Conservation (phyloP, 169 alveolate species). For the Eimeria acervulina region DNA sequence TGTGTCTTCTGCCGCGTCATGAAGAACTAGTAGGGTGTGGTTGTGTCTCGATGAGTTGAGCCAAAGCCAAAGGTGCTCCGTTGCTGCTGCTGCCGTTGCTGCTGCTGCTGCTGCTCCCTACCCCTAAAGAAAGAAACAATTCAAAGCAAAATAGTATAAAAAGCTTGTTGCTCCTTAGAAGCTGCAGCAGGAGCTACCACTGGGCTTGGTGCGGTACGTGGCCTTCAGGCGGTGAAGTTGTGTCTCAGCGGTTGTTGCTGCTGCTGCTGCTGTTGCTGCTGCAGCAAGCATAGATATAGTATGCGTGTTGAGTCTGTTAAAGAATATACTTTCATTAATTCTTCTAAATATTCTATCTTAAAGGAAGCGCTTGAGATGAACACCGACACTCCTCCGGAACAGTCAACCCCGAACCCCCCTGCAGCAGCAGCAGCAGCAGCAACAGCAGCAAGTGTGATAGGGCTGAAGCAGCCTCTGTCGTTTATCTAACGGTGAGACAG, state of each 20-base stretch:
- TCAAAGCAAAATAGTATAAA: neutral
- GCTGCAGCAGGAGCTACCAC: neutral
- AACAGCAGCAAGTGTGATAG: neutral
- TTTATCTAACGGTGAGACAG: neutral
- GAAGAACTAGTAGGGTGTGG: neutral
- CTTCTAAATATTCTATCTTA: no score
- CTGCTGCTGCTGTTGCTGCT: neutral
- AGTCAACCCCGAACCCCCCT: constrained; percentile 34
- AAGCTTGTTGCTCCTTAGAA: neutral
- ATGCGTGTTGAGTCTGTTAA: neutral
- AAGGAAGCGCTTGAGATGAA: neutral
- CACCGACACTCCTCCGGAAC: neutral
- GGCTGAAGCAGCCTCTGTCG: neutral
- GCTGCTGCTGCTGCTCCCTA: constrained; percentile 14
- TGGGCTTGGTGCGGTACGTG: neutral
- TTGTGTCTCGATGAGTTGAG: constrained; percentile 33
- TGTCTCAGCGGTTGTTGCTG: constrained; percentile 36
- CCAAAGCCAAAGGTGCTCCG: neutral
- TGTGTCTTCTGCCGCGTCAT: neutral
- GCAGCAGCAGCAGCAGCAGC: constrained; percentile 7
- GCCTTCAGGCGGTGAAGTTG: neutral
- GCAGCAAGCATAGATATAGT: neutral
- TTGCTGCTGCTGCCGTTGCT: constrained; percentile 18
- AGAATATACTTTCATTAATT: no score
- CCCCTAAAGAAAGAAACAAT: neutral